These are phyloP conservation scores for Capsicum chinense DNA, from an alignment of 257 asterid species.

Conservation along the genomic window DNA sequence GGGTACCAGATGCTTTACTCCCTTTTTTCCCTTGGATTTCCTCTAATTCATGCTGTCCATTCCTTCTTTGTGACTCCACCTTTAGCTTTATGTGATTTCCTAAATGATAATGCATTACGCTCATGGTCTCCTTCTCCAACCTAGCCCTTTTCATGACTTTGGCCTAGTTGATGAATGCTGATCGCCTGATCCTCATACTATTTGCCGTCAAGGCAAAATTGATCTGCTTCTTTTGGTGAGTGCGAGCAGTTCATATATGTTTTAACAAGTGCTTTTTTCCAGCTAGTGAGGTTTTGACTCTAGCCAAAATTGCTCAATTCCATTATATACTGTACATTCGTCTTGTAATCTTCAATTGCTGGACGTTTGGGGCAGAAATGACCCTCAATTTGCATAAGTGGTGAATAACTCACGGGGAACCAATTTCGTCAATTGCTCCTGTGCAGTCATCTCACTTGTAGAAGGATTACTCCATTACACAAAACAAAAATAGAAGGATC, in stretches of 20 bases:
- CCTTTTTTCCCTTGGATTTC: not conserved
- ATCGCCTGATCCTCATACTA: not conserved
- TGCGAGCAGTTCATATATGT: not conserved
- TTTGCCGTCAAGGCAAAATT: not conserved
- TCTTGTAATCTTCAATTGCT: too few relatives aligned
- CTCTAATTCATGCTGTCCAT: not conserved
- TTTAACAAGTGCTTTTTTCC: not conserved
- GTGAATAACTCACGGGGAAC: not conserved
- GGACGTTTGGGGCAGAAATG: not conserved
- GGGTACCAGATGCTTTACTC: not conserved
- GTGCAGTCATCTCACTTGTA: not conserved
- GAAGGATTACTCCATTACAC: not conserved
- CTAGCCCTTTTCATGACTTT: constrained; percentile 9
- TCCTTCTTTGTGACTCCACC: not conserved
- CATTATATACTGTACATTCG: too few relatives aligned
- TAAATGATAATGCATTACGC: not conserved
- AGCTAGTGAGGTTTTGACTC: too few relatives aligned
- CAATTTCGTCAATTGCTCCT: not conserved
- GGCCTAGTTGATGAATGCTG: not conserved
- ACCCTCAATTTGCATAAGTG: not conserved
- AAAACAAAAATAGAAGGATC: not conserved
- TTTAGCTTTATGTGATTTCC: not conserved
- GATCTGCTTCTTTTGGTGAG: not conserved
- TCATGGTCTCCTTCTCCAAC: constrained; percentile 9
- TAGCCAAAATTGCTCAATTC: too few relatives aligned